Evolutionary conservation across 2,329 filamentous ascomycete genomes (phyloP).

Genomic region (Colletotrichum nymphaeae): DNA sequence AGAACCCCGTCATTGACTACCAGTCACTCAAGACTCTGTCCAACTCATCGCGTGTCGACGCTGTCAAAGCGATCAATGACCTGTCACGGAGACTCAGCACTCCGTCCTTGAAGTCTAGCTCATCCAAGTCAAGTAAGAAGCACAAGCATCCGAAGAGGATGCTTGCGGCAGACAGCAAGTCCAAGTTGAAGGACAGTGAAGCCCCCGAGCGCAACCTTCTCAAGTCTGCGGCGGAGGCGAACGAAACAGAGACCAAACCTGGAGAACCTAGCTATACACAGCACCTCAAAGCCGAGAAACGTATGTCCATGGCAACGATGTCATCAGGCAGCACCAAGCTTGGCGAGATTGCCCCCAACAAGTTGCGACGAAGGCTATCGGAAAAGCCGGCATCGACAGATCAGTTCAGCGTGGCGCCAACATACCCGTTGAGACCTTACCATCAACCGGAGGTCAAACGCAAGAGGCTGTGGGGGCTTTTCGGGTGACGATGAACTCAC

Average conservation of each 20-base stretch:
- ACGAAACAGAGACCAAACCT: neutral
- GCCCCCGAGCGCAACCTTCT: neutral
- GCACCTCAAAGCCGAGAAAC: conserved; percentile 24
- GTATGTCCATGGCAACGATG: conserved; percentile 47
- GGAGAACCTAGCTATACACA: neutral
- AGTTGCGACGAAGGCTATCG: conserved; percentile 2
- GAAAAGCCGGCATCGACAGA: neutral
- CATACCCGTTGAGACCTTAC: conserved; percentile 30
- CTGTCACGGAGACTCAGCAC: conserved; percentile 51
- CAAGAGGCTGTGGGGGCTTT: conserved; percentile 27
- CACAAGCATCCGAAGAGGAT: conserved; percentile 6
- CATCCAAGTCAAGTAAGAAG: conserved; percentile 1
- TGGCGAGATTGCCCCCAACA: conserved; percentile 48
- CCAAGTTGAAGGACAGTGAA: conserved; percentile 7
- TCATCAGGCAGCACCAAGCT: conserved; percentile 58
- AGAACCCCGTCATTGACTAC: conserved; percentile 54
- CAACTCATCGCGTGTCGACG: conserved; percentile 58
- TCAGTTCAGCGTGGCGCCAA: conserved; percentile 8
- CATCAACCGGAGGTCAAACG: neutral
- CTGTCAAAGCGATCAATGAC: conserved; percentile 60
- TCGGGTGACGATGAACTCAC: neutral
- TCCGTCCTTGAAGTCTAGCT: conserved; percentile 5
- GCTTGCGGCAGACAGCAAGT: neutral
- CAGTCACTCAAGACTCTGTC: conserved; percentile 59
- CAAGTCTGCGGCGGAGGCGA: neutral